Evolutionary conservation across 2,329 filamentous ascomycete species (phyloP).

Genomic region (Blastomyces percursus): DNA sequence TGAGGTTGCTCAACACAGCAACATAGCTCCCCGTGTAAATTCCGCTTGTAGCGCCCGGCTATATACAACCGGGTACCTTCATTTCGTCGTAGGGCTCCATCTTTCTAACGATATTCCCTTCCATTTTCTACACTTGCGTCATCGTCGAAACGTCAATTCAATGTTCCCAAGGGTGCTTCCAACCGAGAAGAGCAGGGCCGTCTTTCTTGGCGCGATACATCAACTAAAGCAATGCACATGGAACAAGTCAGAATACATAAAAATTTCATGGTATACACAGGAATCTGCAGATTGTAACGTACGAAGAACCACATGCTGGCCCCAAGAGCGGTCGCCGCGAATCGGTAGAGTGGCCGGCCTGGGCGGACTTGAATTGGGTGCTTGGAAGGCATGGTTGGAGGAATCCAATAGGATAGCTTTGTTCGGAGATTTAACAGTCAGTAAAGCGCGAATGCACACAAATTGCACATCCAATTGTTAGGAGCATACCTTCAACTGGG

Average conservation of each 20-base stretch:
- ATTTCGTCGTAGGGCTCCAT: background rate
- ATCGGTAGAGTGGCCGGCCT: slow-evolving; percentile 62
- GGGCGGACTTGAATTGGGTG: slow-evolving; percentile 45
- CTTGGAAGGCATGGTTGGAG: slow-evolving; percentile 28
- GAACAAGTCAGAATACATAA: background rate
- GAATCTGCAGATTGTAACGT: slow-evolving; percentile 31
- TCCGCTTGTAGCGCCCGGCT: background rate
- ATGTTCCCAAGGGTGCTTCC: slow-evolving; percentile 96
- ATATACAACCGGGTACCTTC: no score
- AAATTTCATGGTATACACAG: slow-evolving; percentile 14
- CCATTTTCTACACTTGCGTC: background rate
- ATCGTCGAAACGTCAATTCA: slow-evolving; percentile 33
- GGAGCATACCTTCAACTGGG: slow-evolving; percentile 2
- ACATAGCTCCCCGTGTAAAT: no score
- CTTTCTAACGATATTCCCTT: background rate
- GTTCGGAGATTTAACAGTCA: background rate
- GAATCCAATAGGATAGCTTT: background rate
- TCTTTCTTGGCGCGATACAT: slow-evolving; percentile 97
- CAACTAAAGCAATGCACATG: slow-evolving; percentile 45
- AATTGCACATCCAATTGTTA: background rate
- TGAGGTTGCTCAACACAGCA: background rate
- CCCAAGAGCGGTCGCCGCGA: slow-evolving; percentile 74
- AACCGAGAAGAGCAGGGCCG: slow-evolving; percentile 77
- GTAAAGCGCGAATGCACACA: background rate
- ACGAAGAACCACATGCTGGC: slow-evolving; percentile 99